phyloP scores from a whole-genome alignment of 805 yeast genomes.

The Kazachstania bromeliacearum region DNA sequence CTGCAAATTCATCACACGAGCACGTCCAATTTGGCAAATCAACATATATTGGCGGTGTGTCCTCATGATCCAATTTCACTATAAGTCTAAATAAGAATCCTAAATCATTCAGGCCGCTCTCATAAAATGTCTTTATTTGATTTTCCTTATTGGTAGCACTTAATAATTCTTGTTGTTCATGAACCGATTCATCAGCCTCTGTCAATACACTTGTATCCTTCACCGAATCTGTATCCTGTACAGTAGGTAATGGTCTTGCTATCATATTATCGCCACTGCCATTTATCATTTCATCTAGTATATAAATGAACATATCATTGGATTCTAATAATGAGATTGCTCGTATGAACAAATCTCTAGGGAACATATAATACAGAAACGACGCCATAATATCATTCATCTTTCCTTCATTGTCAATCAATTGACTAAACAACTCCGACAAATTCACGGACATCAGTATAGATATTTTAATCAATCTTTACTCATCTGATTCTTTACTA shows the following conservation, averaged over 20 bases:
- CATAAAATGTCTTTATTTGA: conserved; percentile 7
- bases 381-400: conserved; percentile 24
- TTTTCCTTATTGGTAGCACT: background rate
- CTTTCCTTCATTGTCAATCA: conserved; percentile 11
- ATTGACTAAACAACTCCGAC: conserved; percentile 5
- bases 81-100: conserved; percentile 16
- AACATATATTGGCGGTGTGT: conserved; percentile 19
- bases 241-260: background rate
- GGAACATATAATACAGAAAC: conserved; percentile 26
- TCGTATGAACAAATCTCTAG: conserved; percentile 25
- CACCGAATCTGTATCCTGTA: no score
- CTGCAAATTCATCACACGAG: conserved; percentile 26
- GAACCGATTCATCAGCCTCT: conserved; percentile 1
- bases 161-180: background rate
- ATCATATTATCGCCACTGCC: background rate
- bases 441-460: conserved; percentile 5
- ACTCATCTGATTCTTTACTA: no score
- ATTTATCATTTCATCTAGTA: conserved; percentile 8
- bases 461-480: no score
- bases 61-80: conserved; percentile 14
- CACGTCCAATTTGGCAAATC: conserved; percentile 28
- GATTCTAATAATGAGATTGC: conserved; percentile 30
- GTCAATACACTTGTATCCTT: background rate
- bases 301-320: conserved; percentile 26
- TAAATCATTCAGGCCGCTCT: conserved; percentile 6